These are phyloP conservation scores for Solanum microdontum DNA, from an alignment of 257 asterid genomes.

Conservation along the genomic window DNA sequence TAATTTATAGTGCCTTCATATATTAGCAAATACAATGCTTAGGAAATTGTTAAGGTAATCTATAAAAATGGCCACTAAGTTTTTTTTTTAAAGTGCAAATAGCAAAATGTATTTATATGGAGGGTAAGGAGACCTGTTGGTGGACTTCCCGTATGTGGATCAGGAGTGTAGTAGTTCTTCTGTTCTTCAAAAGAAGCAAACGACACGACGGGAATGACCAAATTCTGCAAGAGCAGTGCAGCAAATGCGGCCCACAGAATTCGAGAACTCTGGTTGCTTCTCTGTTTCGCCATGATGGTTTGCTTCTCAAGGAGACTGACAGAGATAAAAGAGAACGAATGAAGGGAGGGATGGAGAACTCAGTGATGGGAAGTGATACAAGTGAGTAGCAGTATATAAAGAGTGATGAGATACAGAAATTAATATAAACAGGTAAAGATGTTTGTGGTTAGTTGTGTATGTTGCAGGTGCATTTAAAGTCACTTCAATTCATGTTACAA, in stretches of 20 bases:
- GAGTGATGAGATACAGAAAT: conserved; percentile 33
- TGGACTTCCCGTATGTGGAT: conserved; percentile 40
- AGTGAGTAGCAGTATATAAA: conserved; percentile 19
- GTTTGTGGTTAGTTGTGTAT: conserved; percentile 62
- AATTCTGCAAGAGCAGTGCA: conserved; percentile 41
- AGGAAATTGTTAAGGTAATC: not conserved
- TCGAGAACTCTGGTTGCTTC: conserved; percentile 24
- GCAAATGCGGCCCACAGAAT: conserved; percentile 42
- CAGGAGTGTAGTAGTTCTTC: conserved; percentile 50
- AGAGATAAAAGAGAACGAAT: not conserved
- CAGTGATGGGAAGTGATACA: conserved; percentile 11
- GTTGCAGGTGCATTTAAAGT: conserved; percentile 46
- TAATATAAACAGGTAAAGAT: conserved; percentile 49
- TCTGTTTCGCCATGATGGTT: conserved; percentile 20
- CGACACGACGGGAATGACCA: conserved; percentile 26
- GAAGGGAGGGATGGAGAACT: not conserved
- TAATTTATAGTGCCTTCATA: not conserved
- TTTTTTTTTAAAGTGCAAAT: not conserved
- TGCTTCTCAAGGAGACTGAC: not conserved
- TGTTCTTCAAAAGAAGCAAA: conserved; percentile 35
- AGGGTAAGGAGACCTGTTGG: conserved; percentile 23
- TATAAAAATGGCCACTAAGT: not conserved
- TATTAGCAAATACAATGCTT: not conserved
- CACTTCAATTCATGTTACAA: conserved; percentile 28
- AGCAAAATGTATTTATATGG: not conserved